Base-by-base conservation (phyloP, 805 yeast species). In the Sugiyamaella valdiviana region DNA sequence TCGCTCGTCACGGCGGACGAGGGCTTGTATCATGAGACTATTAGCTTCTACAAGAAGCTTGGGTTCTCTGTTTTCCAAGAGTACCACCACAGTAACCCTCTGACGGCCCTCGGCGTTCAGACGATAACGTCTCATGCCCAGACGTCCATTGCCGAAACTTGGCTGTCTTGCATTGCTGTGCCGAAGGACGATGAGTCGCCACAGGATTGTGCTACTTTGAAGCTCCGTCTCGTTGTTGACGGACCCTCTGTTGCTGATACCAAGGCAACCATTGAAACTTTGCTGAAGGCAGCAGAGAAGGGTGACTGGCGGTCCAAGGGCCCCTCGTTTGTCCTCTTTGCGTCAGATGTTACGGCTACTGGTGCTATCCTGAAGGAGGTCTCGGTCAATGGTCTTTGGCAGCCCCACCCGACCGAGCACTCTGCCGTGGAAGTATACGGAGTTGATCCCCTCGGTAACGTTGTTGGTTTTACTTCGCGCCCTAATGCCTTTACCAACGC, bases 371-470 rank as follows among this genome's bases (percentile, higher is more conserved):
- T 54, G 26, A 19, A 19, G 5, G 65, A 54, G 56, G 62, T 56
- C 60, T n/a, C 63, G 76, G 21, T 54, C 64, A 42, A 55, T 59
- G 14, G 54, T 57, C 1, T 68, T 73, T 12, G 70, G 68, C 48
- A 52, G 54, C 46, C 90, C 83, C 64, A 72, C 78, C 20, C 98
- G 4, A 80, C 82, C 49, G 85, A 79, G 42, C 68, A 83, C 48
- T 77, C 76, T 48, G 95, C 96, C 4, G 74, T 77, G 56, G 95
- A 87, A 64, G 70, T 85, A 5, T 87, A 83, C 64, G 76, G 80
- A 6, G 62, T 84, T 21, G 97, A 91, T 64, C 97, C 98, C 6
- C 69, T 89, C 54, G 96, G 96, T 16, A 77, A 79, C 57, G 65
- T 89, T 23, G 64, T 90, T 42, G 97, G 96, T 3, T 88, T 90